phyloP scores from a whole-genome alignment of 2,329 filamentous ascomycete genomes.

The Ambrosiella xylebori region DNA sequence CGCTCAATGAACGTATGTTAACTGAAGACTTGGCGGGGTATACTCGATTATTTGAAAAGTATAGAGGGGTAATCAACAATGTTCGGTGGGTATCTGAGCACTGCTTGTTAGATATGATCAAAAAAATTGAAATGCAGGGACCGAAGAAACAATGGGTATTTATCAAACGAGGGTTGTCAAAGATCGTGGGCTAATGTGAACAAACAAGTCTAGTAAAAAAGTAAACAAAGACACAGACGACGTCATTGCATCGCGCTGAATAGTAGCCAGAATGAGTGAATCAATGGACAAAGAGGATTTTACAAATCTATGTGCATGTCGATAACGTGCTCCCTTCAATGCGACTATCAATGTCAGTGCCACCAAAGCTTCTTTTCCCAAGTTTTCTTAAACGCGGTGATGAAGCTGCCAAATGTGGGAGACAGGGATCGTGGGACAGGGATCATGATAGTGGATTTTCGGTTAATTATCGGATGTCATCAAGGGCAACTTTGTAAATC shows the following conservation, averaged over 20 bases:
- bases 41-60: neutral
- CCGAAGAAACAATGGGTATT: neutral
- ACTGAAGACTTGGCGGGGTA: neutral
- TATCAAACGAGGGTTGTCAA: neutral
- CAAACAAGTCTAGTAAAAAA: neutral
- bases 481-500: slow-evolving; percentile 20
- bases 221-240: neutral
- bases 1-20: neutral
- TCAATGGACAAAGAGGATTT: neutral
- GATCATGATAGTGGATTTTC: neutral
- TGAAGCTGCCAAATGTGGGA: neutral
- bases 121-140: neutral
- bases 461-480: slow-evolving; percentile 23
- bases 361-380: too few relatives aligned
- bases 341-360: too few relatives aligned
- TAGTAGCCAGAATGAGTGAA: neutral
- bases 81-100: neutral
- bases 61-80: neutral
- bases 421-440: neutral
- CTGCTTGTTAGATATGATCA: neutral
- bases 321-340: neutral
- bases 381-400: neutral
- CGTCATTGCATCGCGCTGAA: neutral
- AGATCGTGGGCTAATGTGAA: neutral
- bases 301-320: neutral